phyloP scores from a whole-genome alignment of 1,284 basidiomycete genomes.

The Nidula niveotomentosa region DNA sequence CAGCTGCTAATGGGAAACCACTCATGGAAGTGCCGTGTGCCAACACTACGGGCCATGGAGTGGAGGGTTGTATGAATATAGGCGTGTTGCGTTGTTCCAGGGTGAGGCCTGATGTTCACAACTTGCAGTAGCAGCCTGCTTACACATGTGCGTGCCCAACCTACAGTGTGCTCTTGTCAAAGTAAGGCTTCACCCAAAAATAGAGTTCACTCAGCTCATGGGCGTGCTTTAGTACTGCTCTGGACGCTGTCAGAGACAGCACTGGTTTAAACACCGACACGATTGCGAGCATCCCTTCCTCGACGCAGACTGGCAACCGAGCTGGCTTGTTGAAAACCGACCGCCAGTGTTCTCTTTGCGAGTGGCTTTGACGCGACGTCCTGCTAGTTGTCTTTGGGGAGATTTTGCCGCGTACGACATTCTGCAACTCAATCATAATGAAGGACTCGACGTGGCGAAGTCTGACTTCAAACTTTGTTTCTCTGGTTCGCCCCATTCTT shows the following conservation, averaged over 20 bases:
- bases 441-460: constrained; percentile 14
- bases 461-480: constrained; percentile 35
- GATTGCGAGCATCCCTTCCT: constrained; percentile 26
- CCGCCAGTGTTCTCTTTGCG: constrained; percentile 11
- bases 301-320: constrained; percentile 22
- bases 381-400: constrained; percentile 13
- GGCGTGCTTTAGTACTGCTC: constrained; percentile 26
- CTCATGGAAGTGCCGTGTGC: constrained; percentile 19
- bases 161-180: constrained; percentile 23
- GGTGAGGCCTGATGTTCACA: constrained; percentile 10
- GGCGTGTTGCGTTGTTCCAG: constrained; percentile 23
- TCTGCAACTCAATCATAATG: constrained; percentile 28
- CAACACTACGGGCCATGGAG: constrained; percentile 8
- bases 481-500: constrained; percentile 18
- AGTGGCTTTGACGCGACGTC: constrained; percentile 6
- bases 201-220: background rate
- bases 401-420: constrained; percentile 21
- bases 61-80: constrained; percentile 12
- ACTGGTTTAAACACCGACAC: constrained; percentile 26
- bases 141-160: background rate
- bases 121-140: background rate
- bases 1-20: constrained; percentile 18
- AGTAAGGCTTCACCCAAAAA: constrained; percentile 8
- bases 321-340: constrained; percentile 25
- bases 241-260: constrained; percentile 27